These are phyloP conservation scores for Fusarium ramigenum DNA, from an alignment of 2,329 filamentous ascomycete species.

Conservation along the genomic window DNA sequence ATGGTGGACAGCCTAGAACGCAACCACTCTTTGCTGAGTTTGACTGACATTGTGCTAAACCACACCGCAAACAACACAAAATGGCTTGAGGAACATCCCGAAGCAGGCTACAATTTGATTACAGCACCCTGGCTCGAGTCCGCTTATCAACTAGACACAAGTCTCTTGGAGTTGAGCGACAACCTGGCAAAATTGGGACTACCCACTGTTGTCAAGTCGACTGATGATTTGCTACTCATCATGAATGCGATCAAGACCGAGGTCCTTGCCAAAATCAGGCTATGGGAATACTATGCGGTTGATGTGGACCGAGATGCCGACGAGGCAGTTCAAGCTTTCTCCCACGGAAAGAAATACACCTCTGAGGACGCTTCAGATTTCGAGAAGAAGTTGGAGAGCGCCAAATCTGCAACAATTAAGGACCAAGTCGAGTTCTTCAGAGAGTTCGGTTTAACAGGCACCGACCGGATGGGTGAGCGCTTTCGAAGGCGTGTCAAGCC, in stretches of 20 bases:
- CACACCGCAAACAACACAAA: constrained; percentile 96
- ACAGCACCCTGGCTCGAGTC: constrained; percentile 83
- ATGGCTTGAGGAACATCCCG: constrained; percentile 94
- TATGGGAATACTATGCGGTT: constrained; percentile 95
- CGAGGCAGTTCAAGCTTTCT: constrained; percentile 77
- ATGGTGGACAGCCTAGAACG: constrained; percentile 85
- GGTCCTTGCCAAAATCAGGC: constrained; percentile 77
- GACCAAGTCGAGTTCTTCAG: constrained; percentile 70
- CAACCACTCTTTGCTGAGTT: constrained; percentile 82
- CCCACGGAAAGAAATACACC: constrained; percentile 64
- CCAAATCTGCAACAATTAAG: constrained; percentile 56
- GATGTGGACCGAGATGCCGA: constrained; percentile 79
- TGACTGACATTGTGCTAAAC: constrained; percentile 98
- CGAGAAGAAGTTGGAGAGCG: constrained; percentile 55
- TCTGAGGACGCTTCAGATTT: constrained; percentile 54
- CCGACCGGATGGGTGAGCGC: constrained; percentile 80
- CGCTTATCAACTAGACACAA: constrained; percentile 69
- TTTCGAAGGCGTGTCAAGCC: constrained; percentile 78
- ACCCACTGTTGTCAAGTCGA: constrained; percentile 75
- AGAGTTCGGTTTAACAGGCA: constrained; percentile 74
- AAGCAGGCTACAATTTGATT: constrained; percentile 92
- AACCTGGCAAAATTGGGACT: constrained; percentile 76
- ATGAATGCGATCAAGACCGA: constrained; percentile 87
- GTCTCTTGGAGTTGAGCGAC: constrained; percentile 78
- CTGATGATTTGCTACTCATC: constrained; percentile 78